Conservation (phyloP, 1,284 basidiomycete genomes). For the Anthracocystis setariae region DNA sequence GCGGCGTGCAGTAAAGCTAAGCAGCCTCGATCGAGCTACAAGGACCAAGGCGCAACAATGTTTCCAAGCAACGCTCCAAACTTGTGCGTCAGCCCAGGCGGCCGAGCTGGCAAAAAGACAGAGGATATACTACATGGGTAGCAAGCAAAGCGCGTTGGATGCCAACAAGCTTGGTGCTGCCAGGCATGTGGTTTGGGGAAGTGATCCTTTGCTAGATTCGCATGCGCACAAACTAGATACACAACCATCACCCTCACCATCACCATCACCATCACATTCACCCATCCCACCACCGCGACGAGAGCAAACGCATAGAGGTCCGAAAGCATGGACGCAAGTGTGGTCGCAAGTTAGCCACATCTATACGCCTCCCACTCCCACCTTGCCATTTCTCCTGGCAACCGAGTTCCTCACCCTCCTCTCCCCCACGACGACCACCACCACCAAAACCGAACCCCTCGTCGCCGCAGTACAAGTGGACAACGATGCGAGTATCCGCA, state of each 20-base stretch:
- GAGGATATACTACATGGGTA: conserved; percentile 24
- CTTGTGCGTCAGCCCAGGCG: not conserved
- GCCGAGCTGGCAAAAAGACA: conserved; percentile 16
- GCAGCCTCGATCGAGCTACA: conserved; percentile 22
- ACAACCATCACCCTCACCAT: no score
- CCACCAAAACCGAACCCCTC: not conserved
- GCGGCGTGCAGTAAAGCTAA: conserved; percentile 3
- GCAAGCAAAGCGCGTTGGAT: conserved; percentile 2
- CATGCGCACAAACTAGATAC: conserved; percentile 6
- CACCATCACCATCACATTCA: conserved; percentile 1
- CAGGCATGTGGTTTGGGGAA: conserved; percentile 23
- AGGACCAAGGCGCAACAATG: conserved; percentile 16
- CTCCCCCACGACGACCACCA: not conserved
- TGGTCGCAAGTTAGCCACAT: conserved; percentile 18
- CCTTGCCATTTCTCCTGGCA: conserved; percentile 2
- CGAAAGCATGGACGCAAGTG: conserved; percentile 12
- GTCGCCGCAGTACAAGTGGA: not conserved
- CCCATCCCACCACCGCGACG: not conserved
- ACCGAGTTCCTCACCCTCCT: conserved; percentile 15
- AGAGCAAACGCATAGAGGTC: conserved; percentile 8
- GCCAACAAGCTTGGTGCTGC: conserved; percentile 2
- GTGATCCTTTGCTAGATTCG: conserved; percentile 2
- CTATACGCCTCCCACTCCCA: conserved; percentile 6
- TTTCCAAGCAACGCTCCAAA: conserved; percentile 24
- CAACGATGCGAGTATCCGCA: no score